Evolutionary conservation across 1,284 basidiomycete species (phyloP).

Genomic region (Moesziomyces globuligerus): DNA sequence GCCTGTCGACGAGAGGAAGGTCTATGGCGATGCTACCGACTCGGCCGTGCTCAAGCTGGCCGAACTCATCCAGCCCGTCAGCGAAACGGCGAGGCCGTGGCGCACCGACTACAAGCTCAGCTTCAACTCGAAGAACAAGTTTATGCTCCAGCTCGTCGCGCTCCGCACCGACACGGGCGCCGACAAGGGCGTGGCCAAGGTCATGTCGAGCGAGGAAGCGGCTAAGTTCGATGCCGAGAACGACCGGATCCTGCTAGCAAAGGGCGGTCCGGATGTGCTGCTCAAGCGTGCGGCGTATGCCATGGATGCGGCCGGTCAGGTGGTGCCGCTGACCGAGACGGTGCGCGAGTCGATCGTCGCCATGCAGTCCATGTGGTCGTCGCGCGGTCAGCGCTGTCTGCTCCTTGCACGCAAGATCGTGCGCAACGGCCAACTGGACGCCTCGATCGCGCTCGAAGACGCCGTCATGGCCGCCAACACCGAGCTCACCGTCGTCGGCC

Average conservation of each 20-base stretch:
- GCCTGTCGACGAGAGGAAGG: slow-evolving; percentile 53
- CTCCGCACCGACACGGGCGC: slow-evolving; percentile 4
- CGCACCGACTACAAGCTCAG: slow-evolving; percentile 67
- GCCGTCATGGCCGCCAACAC: slow-evolving; percentile 57
- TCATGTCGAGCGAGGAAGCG: slow-evolving; percentile 63
- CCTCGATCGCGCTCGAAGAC: slow-evolving; percentile 67
- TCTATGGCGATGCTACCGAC: slow-evolving; percentile 76
- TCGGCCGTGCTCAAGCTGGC: slow-evolving; percentile 75
- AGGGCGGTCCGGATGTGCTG: slow-evolving; percentile 59
- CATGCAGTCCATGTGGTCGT: slow-evolving; percentile 69
- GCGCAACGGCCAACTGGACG: slow-evolving; percentile 59
- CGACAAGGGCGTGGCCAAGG: slow-evolving; percentile 4
- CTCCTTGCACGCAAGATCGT: slow-evolving; percentile 66
- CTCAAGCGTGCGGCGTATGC: slow-evolving; percentile 67
- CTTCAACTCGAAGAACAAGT: slow-evolving; percentile 77
- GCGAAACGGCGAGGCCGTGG: slow-evolving; percentile 65
- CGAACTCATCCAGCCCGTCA: slow-evolving; percentile 69
- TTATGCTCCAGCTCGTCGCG: slow-evolving; percentile 71
- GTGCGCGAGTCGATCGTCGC: slow-evolving; percentile 13
- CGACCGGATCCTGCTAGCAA: slow-evolving; percentile 35
- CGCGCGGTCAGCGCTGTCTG: slow-evolving; percentile 74
- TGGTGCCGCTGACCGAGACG: slow-evolving; percentile 20
- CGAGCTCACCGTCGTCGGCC: slow-evolving; percentile 73
- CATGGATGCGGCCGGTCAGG: slow-evolving; percentile 59
- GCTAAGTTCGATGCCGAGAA: slow-evolving; percentile 54